Evolutionary conservation across 805 yeast species (phyloP), one percentile per base, ranked within the genome.

Genomic region (Candida cerambycidarum): DNA sequence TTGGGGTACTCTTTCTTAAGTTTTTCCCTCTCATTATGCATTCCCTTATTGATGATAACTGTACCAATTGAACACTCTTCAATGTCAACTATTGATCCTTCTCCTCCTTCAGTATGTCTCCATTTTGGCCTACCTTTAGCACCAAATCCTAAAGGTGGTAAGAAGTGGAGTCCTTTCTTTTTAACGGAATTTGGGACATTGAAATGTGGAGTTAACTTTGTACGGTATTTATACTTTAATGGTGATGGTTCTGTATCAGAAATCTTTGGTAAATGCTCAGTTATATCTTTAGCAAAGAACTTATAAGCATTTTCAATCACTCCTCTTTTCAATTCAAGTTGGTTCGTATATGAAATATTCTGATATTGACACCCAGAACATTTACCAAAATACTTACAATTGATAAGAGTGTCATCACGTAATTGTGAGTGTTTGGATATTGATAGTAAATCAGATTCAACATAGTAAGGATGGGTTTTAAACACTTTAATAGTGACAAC

Each of bases 311-410:
- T 86, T 17, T 62, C 73, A 19, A 93, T 85, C 2, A 95, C 89
- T 19, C 79, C 67, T 47, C 79, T 75, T 61, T 93, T 93, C 57
- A 85, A 73, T 39, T 63, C 66, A 41, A 93, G 69, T 65, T 92
- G 98, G 32, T 81, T 73, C 1, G 73, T 74, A 59, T 93, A 93
- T 2, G 77, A 71, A 25, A 89, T 67, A 61, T 80, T 80, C 60
- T 93, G 98, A 59, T 82, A 89, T 65, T 93, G 98, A 62, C 98
- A 90, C 3, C 98, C 98, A 1, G 96, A 87, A 61, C 97, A 90
- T 49, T 80, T 79, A 11, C 96, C 96, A 66, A 92, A 93, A 66
- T 93, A 93, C 49, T 78, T 74, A 66, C 96, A 89, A 50, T 76
- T 76, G 43, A 84, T 79, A 40, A 85, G 71, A 5, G 68, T 58